Evolutionary conservation across 2,329 filamentous ascomycete species (phyloP).

Genomic region (Monilinia fructicola): DNA sequence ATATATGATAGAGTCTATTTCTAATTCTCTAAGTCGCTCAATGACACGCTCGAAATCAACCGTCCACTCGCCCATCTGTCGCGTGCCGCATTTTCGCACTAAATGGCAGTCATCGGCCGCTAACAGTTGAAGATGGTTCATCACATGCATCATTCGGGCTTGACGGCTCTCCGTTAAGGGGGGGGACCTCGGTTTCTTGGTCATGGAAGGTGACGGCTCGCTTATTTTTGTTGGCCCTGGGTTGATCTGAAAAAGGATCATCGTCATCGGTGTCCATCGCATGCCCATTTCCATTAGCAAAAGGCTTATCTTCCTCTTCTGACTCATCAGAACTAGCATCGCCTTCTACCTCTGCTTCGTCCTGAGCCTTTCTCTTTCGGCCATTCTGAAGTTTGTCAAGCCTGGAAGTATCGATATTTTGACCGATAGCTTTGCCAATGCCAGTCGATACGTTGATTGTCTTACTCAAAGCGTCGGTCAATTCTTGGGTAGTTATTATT

Average conservation of each 20-base stretch:
- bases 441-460: conserved; percentile 55
- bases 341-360: conserved; percentile 33
- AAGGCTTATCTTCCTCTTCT: conserved; percentile 26
- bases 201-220: conserved; percentile 54
- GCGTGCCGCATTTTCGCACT: conserved; percentile 62
- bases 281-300: conserved; percentile 26
- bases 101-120: conserved; percentile 69
- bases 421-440: conserved; percentile 55
- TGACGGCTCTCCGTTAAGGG: conserved; percentile 26
- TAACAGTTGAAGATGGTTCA: conserved; percentile 72
- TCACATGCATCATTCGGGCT: conserved; percentile 58
- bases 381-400: conserved; percentile 50
- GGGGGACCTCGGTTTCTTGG: conserved; percentile 29
- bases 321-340: conserved; percentile 34
- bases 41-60: conserved; percentile 78
- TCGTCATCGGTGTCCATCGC: conserved; percentile 27
- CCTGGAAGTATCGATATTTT: conserved; percentile 49
- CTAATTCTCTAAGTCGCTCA: conserved; percentile 67
- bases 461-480: conserved; percentile 55
- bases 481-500: conserved; percentile 55
- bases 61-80: conserved; percentile 72
- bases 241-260: conserved; percentile 28
- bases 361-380: conserved; percentile 32
- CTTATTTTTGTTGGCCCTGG: conserved; percentile 24
- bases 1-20: conserved; percentile 79